Base-by-base conservation (phyloP, 257 asterid species). In the Capsicum baccatum region DNA sequence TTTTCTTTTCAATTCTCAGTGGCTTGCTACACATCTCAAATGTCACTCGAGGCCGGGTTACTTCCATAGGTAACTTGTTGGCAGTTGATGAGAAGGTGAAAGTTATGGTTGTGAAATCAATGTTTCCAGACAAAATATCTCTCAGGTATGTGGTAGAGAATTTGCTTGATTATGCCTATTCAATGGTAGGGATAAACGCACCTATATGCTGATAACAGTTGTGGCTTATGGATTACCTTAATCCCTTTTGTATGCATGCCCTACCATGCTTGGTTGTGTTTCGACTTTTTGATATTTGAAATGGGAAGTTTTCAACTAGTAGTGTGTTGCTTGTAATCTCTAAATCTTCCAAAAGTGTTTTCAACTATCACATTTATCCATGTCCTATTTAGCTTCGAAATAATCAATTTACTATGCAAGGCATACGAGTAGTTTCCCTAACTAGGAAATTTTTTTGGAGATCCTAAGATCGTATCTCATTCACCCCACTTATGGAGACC, bases 1-100 rank as follows among this genome's bases (percentile, higher is more conserved):
- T 52, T 76, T 26, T 33, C 81, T 78, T 78, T 78, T 78, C 14
- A 26, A 78, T 88, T 86, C 76, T 74, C 89, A 97, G 99, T 89
- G 99, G 99, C 74, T 84, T 97, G 90, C 90, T 97, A 87, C 99
- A 97, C 88, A 91, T 97, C 86, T 92, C 98, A 21, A 97, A 92
- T 83, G 91, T 95, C 84, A 85, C 91, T 60, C 90, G 73, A 17
- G 95, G 89, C 78, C 86, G 89, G 81, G 69, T 94, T 80, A 59
- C 87, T 42, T 92, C 99, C 47, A 95, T 95, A 33, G 81, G 92
- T 80, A 93, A 94, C 86, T 13, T 93, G 85, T 90, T 97, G 50
- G 88, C 92, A 11, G 91, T 94, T 83, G 97, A 88, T 87, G 98
- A 97, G 79, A 90, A 85, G 89, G 97, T 97, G 82, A 94, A 95